Base-by-base conservation (phyloP, 805 yeast genomes). In the Yamadazyma philogaea region DNA sequence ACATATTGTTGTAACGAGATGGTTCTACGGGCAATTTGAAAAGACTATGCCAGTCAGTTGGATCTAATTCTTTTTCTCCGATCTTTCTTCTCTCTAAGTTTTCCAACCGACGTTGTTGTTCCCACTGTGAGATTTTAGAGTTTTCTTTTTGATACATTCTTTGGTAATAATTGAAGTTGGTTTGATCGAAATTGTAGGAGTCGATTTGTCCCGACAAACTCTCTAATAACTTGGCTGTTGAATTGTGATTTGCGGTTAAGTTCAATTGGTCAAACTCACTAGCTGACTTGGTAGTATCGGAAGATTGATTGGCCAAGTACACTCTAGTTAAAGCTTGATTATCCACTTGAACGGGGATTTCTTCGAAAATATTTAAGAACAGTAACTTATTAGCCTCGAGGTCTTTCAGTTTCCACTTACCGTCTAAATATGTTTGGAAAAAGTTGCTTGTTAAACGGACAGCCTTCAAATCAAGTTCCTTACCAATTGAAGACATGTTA, bases 111-210 rank as follows among this genome's bases (percentile, higher is more conserved):
- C 85, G 70, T 61, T 78, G 80, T 56, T 77, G 80, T 58, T 82
- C 82, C 90, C 91, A 86, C 58, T 81, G 87, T 49, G 72, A 70
- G 50, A 86, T 74, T 68, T 82, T 84, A 46, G 79, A 64, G 60
- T 74, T 69, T 59, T 86, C 95, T 59, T 88, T 77, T 37, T 81
- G 76, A 46, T 79, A 70, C 54, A 79, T 82, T 69, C 95, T 80
- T 67, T 85, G 93, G 70, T 78, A 84, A 66, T 82, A 85, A 70
- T 84, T 83, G 72, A 83, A 81, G 65, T 82, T 85, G 52, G 83
- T 82, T 60, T 84, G 86, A 59, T 83, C 89, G 60, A 82, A 82
- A 67, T 82, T 82, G 68, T 79, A 81, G 37, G 83, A 81, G 61
- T 86, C 93, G 31, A 86, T 74, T 39, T 87, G 78, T 47, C 79